Percentiles rank a stretch among this genome's conserved stretches.
phyloP scores from a whole-genome alignment of 2,329 filamentous ascomycete species.

The Fusarium poae region DNA sequence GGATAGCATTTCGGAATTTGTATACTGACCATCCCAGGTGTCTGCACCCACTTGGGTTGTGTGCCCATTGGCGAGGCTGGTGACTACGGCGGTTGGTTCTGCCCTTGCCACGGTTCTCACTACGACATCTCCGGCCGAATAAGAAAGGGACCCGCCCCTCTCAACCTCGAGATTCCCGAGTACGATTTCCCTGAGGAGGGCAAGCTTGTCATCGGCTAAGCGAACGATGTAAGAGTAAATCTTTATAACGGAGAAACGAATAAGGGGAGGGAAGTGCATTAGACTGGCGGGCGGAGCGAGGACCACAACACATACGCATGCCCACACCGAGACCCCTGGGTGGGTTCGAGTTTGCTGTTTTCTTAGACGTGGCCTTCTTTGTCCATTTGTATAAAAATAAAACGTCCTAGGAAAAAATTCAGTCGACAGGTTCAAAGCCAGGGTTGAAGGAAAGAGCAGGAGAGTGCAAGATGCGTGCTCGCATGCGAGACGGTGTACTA shows the following conservation, averaged over 20 bases:
- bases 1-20: not conserved
- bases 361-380: conserved; percentile 53
- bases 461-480: conserved; percentile 35
- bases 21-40: conserved; percentile 67
- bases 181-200: conserved; percentile 95
- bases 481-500: conserved; percentile 41
- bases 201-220: conserved; percentile 93
- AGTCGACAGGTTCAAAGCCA: conserved; percentile 39
- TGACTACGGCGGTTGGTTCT: conserved; percentile 99
- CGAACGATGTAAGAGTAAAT: conserved; percentile 49
- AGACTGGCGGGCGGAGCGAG: conserved; percentile 43
- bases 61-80: conserved; percentile 99
- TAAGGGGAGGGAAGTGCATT: conserved; percentile 35
- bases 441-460: conserved; percentile 27
- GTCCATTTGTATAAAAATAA: conserved; percentile 57
- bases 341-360: conserved; percentile 50
- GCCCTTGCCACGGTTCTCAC: conserved; percentile 99
- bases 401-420: conserved; percentile 50
- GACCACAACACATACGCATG: conserved; percentile 35
- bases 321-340: conserved; percentile 38
- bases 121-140: conserved; percentile 99
- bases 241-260: conserved; percentile 32
- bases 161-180: conserved; percentile 94
- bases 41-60: conserved; percentile 99
- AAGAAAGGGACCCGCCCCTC: conserved; percentile 94